Evolutionary conservation across 768 basidiomycete species (phyloP), one percentile per base, ranked within the genome.

Genomic region (Daedaleopsis nitida): DNA sequence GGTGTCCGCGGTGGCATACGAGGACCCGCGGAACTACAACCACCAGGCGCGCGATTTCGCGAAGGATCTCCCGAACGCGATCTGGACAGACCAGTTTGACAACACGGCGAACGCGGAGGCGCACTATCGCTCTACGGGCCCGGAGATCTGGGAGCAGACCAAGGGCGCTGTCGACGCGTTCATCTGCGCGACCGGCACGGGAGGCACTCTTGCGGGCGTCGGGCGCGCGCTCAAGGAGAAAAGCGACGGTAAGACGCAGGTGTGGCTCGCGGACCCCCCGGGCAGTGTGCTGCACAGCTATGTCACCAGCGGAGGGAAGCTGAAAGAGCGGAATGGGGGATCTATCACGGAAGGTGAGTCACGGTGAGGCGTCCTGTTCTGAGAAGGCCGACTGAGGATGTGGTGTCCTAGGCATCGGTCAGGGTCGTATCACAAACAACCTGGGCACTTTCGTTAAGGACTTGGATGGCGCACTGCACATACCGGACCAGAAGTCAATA

Each of bases 71-170:
- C 77, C 80, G 1, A 97, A 97, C 71, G 88, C 94, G 11, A 84
- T 98, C 58, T 98, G 97, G 96, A 98, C 94, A 9, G 84, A 99
- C 78, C 97, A 99, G 75, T 98, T 99, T 70, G 96, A 98, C 77
- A 98, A 98, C 76, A 86, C 81, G 24, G 94, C 96, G 19, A 99
- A 99, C 72, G 86, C 96, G 16, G 68, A 87, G 21, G 89, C 87
- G 19, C 97, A 99, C 73, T 97, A 96, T 73, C 71, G 79, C 42
- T 86, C 94, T 5, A 99, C 96, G 4, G 97, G 96, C 0, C 97
- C 97, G 0, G 97, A 99, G 76, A 96, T 99, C 55, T 97, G 94
- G 94, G 84, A 85, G 55, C 96, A 98, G 73, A 94, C 87, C 1
- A 67, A 79, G 39, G 94, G 92, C 2, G 77, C 82, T 14, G 60